Conservation (phyloP, 352 stramenopile species). For the Phytophthora sp. region DNA sequence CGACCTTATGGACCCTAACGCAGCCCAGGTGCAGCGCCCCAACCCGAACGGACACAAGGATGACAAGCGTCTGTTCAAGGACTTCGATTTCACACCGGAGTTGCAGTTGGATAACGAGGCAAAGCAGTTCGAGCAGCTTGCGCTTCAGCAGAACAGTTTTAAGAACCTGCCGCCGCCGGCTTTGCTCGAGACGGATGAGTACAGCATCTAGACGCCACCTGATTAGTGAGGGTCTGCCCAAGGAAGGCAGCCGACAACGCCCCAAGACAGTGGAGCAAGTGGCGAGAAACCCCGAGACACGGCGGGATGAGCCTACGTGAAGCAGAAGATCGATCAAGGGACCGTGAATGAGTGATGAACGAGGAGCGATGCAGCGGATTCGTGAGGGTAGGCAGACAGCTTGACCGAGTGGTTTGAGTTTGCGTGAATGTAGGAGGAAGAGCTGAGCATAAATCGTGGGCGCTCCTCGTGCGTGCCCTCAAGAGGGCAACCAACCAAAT, state of each 20-base stretch:
- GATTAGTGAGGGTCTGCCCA: conserved; percentile 26
- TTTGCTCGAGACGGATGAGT: conserved; percentile 82
- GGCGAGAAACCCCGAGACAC: conserved; percentile 11
- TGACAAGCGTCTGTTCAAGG: conserved; percentile 82
- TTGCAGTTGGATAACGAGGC: conserved; percentile 81
- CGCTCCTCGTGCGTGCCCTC: conserved; percentile 21
- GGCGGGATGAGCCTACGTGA: conserved; percentile 9
- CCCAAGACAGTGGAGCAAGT: conserved; percentile 8
- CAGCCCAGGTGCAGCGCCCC: conserved; percentile 67
- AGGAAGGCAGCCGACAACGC: conserved; percentile 30
- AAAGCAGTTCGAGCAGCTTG: conserved; percentile 87
- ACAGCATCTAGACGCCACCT: conserved; percentile 66
- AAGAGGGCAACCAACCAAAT: conserved; percentile 27
- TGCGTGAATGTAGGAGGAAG: conserved; percentile 33
- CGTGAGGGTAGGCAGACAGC: conserved; percentile 23
- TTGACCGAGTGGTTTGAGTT: conserved; percentile 36
- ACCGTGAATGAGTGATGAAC: conserved; percentile 14
- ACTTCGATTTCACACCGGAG: conserved; percentile 89
- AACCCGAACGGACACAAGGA: conserved; percentile 62
- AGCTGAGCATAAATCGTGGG: conserved; percentile 14
- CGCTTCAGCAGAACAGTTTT: conserved; percentile 82
- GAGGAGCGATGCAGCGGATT: conserved; percentile 18
- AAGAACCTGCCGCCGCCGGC: conserved; percentile 78
- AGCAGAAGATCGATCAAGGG: conserved; percentile 9
- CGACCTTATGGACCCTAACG: conserved; percentile 61